phyloP scores from a whole-genome alignment of 257 asterid species.

The Thymus quinquecostatus region DNA sequence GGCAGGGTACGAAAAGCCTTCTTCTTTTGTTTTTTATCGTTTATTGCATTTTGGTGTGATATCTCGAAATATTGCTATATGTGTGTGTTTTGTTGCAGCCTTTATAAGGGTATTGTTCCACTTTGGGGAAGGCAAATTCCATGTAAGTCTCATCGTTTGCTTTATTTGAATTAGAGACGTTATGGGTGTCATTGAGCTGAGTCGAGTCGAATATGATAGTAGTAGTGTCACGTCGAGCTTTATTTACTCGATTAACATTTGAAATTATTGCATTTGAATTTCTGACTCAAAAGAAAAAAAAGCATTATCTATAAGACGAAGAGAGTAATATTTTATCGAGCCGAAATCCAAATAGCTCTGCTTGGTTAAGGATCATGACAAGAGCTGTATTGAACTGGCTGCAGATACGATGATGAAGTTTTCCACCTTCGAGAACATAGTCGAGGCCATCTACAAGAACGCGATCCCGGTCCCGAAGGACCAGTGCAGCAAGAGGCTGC shows the following conservation, averaged over 20 bases:
- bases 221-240: no score
- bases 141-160: slow-evolving; percentile 47
- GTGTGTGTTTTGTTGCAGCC: slow-evolving; percentile 42
- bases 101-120: slow-evolving; percentile 81
- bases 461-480: slow-evolving; percentile 77
- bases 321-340: no score
- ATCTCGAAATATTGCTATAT: background rate
- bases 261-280: no score
- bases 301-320: no score
- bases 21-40: background rate
- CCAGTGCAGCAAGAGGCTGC: slow-evolving; percentile 67
- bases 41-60: background rate
- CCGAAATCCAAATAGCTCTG: no score
- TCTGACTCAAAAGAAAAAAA: no score
- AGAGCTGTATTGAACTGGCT: slow-evolving; percentile 21
- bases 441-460: slow-evolving; percentile 68
- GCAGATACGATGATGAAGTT: slow-evolving; percentile 97
- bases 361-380: background rate
- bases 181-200: no score
- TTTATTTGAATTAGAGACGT: no score
- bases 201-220: no score
- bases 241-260: no score
- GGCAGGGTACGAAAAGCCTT: slow-evolving; percentile 49
- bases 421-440: slow-evolving; percentile 77
- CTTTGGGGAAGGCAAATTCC: slow-evolving; percentile 98